Evolutionary conservation across 768 basidiomycete genomes (phyloP), one percentile per base, ranked within the genome.

Genomic region (Tremella fuciformis): DNA sequence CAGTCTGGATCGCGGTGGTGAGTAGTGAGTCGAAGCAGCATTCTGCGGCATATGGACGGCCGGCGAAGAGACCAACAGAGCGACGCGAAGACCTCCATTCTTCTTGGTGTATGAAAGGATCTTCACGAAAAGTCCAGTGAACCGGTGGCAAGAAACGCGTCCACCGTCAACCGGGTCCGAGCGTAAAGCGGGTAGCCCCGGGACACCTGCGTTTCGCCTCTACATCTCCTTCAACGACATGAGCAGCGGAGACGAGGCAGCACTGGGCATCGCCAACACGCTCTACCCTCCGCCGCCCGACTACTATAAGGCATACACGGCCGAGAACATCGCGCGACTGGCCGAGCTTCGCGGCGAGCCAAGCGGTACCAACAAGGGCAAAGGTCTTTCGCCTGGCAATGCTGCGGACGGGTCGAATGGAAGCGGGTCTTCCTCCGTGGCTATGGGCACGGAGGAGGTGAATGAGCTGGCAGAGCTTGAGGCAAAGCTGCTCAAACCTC

Each of bases 231-330:
- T 8, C 22, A 4, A 6, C 42, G 8, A 46, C 42, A 50, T 50
- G 49, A 50, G 21, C 26, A 16, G 8, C 16, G 21, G 34, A 48
- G 55, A 46, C 18, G 44, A 29, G 8, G 18, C 19, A 29, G 21
- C 22, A 25, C 26, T 46, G 29, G 55, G 29, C 22, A 65, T 73
- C 25, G 62, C 71, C 26, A 73, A 73, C 41, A 70, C 71, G 4
- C 61, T 73, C 47, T 73, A 70, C 48, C 71, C 71, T 0, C 71
- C 71, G 13, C 71, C 71, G 11, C 71, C 71, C 0, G 26, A 56
- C 11, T 69, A 61, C 57, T 73, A 62, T 48, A 67, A 63, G 41
- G 53, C 44, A 0, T 73, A 39, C 53, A 68, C 71, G 2, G 50
- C 62, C 21, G 51, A 34, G 13, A 57, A 65, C 44, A 22, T 67